A percentile compares a stretch with the other conserved stretches of the same genome.
These are phyloP conservation scores for Petrea volubilis DNA, from an alignment of 257 asterid genomes.

Conservation along the genomic window DNA sequence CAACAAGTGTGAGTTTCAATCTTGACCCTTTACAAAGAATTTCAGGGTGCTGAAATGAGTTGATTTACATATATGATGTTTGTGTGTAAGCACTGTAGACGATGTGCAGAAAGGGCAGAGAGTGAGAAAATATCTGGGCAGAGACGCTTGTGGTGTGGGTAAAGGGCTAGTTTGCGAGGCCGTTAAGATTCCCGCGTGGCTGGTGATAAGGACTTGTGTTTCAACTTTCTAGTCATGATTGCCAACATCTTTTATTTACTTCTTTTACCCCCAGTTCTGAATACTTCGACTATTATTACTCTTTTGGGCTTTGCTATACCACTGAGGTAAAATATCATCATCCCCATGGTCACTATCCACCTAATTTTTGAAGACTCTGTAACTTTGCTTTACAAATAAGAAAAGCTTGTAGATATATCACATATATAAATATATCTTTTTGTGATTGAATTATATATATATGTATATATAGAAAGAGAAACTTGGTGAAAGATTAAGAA, in stretches of 20 bases:
- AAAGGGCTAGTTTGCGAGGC: background rate
- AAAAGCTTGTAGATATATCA: background rate
- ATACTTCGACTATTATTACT: background rate
- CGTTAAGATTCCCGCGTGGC: background rate
- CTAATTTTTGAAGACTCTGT: background rate
- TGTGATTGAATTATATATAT: no score
- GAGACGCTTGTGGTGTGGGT: background rate
- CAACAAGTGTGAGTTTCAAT: background rate
- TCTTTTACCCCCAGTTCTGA: no score
- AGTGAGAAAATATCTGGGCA: background rate
- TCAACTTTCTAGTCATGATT: no score
- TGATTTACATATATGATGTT: background rate
- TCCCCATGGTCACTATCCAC: background rate
- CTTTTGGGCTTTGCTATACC: background rate
- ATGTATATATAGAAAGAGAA: no score
- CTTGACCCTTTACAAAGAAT: background rate
- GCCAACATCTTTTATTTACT: background rate
- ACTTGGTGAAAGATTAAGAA: no score
- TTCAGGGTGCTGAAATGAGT: background rate
- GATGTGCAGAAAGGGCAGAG: background rate
- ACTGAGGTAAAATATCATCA: background rate
- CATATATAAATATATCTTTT: background rate
- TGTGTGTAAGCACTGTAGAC: background rate
- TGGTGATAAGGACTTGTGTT: background rate
- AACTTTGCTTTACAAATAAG: background rate